Conservation (phyloP, 2,329 filamentous ascomycete genomes). For the Beauveria pseudobassiana region DNA sequence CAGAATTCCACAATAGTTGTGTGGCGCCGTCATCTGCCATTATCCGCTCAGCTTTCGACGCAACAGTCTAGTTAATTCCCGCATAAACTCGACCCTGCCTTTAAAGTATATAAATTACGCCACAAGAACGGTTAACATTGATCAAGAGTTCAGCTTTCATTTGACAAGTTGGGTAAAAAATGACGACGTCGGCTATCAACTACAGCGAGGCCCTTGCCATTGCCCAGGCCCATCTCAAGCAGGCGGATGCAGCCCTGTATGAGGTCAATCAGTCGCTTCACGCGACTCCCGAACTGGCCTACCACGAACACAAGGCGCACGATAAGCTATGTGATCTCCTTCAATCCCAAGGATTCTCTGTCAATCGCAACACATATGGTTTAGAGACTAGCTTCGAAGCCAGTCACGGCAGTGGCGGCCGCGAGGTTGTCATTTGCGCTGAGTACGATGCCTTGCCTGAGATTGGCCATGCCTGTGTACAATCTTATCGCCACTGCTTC, state of each 20-base stretch:
- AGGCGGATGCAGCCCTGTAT: conserved; percentile 14
- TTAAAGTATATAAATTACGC: too few relatives aligned
- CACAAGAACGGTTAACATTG: too few relatives aligned
- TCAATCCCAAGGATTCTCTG: conserved; percentile 34
- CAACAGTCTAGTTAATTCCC: too few relatives aligned
- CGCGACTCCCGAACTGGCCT: conserved; percentile 42
- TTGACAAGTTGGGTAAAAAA: background rate
- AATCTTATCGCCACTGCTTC: conserved; percentile 37
- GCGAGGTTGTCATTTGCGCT: conserved; percentile 21
- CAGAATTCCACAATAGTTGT: too few relatives aligned
- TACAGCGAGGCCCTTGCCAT: conserved; percentile 13
- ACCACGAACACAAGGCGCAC: conserved; percentile 44
- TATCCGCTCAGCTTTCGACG: too few relatives aligned
- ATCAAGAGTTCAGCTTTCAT: too few relatives aligned
- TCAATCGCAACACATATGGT: conserved; percentile 42
- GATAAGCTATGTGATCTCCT: conserved; percentile 39
- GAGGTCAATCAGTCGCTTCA: conserved; percentile 24
- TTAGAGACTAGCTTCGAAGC: conserved; percentile 45
- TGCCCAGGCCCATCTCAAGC: conserved; percentile 16
- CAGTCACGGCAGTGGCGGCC: conserved; percentile 33
- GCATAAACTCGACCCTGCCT: too few relatives aligned
- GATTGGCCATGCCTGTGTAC: conserved; percentile 40
- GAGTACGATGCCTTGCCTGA: conserved; percentile 42
- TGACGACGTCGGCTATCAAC: background rate
- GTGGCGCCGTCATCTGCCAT: too few relatives aligned